Evolutionary conservation across 2,329 filamentous ascomycete species (phyloP), one percentile per base, ranked within the genome.

Genomic region (Arthrobotrys sphaeroides): DNA sequence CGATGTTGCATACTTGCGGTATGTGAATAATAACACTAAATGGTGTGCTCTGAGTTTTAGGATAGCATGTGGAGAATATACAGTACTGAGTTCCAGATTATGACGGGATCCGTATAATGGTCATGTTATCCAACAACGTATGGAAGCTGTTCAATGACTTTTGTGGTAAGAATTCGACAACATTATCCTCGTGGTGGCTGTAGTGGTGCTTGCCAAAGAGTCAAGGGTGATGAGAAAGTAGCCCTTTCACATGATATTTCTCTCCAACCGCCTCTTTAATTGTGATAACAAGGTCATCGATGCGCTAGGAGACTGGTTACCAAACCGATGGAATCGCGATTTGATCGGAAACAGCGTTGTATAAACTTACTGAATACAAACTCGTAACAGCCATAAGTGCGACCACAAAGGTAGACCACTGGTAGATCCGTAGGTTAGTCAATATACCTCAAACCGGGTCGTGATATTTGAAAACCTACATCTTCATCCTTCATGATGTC

Each of bases 211-310:
- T n/a, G n/a, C n/a, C n/a, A n/a, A n/a, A n/a, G n/a, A n/a, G n/a
- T n/a, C n/a, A n/a, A n/a, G n/a, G 9, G 33, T 55, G 42, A 18
- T 62, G 66, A 16, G 64, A 42, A 13, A 61, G 20, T 6, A 73
- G 31, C 13, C 68, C 68, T 24, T 24, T 40, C 12, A 73, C 31
- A 43, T 59, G 51, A 31, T 65, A 51, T 40, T 66, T 73, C 31
- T 73, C 59, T 28, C 68, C 68, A 28, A 73, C 68, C 3, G 68
- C 60, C 6, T 66, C 49, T 20, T 73, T 73, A 16, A 73, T 24
- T 6, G 49, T 66, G 12, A 73, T 65, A 36, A 73, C 68, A 7
- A 73, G 60, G 38, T 65, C 59, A 24, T 73, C 68, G n/a, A 73
- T 73, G 16, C 68, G 68, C 68, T 73, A 26, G 40, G n/a, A 42